These are phyloP conservation scores for Stemphylium beticola DNA, from an alignment of 2,329 filamentous ascomycete genomes.

Conservation along the genomic window DNA sequence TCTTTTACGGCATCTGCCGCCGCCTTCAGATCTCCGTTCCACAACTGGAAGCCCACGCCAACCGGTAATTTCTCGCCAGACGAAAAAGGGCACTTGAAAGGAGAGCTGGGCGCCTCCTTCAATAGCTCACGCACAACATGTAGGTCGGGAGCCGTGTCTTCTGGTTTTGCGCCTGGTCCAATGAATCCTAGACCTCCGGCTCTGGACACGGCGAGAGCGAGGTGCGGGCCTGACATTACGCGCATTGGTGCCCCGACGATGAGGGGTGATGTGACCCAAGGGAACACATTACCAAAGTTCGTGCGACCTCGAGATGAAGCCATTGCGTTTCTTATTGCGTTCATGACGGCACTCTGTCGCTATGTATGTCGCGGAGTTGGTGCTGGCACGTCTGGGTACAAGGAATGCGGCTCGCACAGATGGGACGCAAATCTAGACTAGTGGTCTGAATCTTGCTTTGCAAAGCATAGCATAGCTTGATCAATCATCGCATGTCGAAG, in stretches of 20 bases:
- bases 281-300: conserved; percentile 30
- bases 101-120: not conserved
- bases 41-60: conserved; percentile 67
- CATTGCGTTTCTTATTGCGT: conserved; percentile 2
- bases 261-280: conserved; percentile 63
- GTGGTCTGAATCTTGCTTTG: not conserved
- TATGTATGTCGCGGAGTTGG: not conserved
- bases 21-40: conserved; percentile 52
- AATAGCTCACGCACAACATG: conserved; percentile 6
- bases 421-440: not conserved
- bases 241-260: conserved; percentile 71
- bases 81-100: not conserved
- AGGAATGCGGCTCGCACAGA: not conserved
- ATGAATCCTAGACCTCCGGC: conserved; percentile 53
- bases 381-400: not conserved
- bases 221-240: conserved; percentile 59
- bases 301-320: not conserved
- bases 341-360: not conserved
- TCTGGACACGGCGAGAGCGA: conserved; percentile 65
- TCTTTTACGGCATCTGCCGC: conserved; percentile 59
- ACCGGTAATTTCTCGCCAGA: conserved; percentile 51
- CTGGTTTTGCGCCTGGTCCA: conserved; percentile 48
- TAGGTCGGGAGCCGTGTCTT: conserved; percentile 31
- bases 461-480: too few species aligned
- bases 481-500: not conserved